A percentile compares a stretch with the other conserved stretches of the same genome.
These are phyloP conservation scores for Trapa incisa DNA, from an alignment of 345 rosid genomes.

Conservation along the genomic window DNA sequence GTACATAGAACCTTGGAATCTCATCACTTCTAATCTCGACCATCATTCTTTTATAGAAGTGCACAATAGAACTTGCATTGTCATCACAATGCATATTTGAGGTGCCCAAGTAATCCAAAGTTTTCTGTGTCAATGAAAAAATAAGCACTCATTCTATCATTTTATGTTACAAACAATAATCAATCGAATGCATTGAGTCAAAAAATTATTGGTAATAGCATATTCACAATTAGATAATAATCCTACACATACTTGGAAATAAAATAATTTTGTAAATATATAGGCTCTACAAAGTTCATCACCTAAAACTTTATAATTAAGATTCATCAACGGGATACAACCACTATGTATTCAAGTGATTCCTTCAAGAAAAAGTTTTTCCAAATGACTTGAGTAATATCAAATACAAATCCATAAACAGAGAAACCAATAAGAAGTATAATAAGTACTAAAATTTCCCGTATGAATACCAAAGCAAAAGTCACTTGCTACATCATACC, in stretches of 20 bases:
- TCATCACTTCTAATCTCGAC: conserved; percentile 30
- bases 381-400: not conserved
- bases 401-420: not conserved
- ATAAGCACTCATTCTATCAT: not conserved
- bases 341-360: not conserved
- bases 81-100: not conserved
- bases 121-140: not conserved
- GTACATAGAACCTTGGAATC: conserved; percentile 24
- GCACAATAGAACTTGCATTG: not conserved
- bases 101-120: not conserved
- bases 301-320: not conserved
- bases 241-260: not conserved
- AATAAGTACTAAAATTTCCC: not conserved
- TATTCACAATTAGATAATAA: not conserved
- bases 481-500: conserved; percentile 17
- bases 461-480: too few species aligned
- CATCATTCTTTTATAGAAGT: conserved; percentile 15
- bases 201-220: not conserved
- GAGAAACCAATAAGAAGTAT: not conserved
- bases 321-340: not conserved
- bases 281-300: not conserved
- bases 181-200: not conserved
- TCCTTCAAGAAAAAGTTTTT: not conserved
- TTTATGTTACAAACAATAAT: not conserved
- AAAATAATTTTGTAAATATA: not conserved